Evolutionary conservation across 2,329 filamentous ascomycete species (phyloP).

Genomic region (Emergomyces orientalis): DNA sequence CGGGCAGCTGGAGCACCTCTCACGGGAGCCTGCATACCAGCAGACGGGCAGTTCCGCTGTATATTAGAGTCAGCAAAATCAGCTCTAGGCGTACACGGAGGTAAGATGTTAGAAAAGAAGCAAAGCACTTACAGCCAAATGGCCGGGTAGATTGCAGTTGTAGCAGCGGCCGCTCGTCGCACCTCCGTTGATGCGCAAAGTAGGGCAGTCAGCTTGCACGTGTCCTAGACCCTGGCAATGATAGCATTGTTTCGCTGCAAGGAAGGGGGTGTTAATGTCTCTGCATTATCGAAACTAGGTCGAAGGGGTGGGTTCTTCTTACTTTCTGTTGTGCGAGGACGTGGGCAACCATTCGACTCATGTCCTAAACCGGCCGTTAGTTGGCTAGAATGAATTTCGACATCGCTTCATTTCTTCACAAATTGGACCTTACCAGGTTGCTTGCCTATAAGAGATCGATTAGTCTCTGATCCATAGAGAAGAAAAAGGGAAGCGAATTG

Average conservation of each 20-base stretch:
- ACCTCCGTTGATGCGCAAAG: slow-evolving; percentile 74
- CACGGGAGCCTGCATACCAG: slow-evolving; percentile 53
- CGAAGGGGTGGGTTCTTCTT: slow-evolving; percentile 28
- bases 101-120: background rate
- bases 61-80: slow-evolving; percentile 23
- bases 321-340: slow-evolving; percentile 90
- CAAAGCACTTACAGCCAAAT: slow-evolving; percentile 65
- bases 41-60: slow-evolving; percentile 16
- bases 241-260: slow-evolving; percentile 91
- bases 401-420: slow-evolving; percentile 11
- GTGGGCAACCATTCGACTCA: slow-evolving; percentile 95
- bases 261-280: slow-evolving; percentile 16
- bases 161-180: slow-evolving; percentile 86
- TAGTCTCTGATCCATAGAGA: slow-evolving; percentile 1
- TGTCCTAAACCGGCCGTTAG: slow-evolving; percentile 50
- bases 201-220: slow-evolving; percentile 97
- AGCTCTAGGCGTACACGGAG: background rate
- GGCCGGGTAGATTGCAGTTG: slow-evolving; percentile 86
- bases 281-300: slow-evolving; percentile 5
- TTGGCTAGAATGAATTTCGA: slow-evolving; percentile 12
- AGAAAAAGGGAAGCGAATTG: slow-evolving; percentile 11
- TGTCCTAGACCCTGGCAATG: slow-evolving; percentile 98
- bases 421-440: slow-evolving; percentile 34
- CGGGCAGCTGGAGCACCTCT: slow-evolving; percentile 58
- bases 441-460: slow-evolving; percentile 28